phyloP scores from a whole-genome alignment of 148 eudicot species.

The Nyssa sinensis region DNA sequence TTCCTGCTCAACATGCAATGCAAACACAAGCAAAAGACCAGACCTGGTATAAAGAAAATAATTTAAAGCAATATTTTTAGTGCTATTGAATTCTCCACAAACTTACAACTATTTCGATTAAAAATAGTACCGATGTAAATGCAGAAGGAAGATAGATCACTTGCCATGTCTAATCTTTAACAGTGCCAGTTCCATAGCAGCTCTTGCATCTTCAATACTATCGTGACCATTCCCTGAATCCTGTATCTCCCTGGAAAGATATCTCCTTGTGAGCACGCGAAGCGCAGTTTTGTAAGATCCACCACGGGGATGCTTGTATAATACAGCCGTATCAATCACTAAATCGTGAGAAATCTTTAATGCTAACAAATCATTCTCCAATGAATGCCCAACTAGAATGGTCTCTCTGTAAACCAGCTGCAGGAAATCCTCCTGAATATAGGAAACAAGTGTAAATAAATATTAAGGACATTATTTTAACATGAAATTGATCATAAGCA shows the following conservation, averaged over 20 bases:
- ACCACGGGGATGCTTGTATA: slow-evolving; percentile 89
- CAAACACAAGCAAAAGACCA: neutral
- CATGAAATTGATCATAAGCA: neutral
- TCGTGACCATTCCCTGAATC: slow-evolving; percentile 90
- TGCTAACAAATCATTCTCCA: slow-evolving; percentile 91
- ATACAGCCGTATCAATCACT: slow-evolving; percentile 84
- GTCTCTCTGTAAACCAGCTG: slow-evolving; percentile 76
- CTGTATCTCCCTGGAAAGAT: slow-evolving; percentile 83
- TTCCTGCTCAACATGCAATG: too few relatives aligned
- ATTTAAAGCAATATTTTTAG: neutral
- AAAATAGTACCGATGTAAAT: neutral
- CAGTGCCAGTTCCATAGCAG: slow-evolving; percentile 82
- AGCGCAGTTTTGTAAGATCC: slow-evolving; percentile 83
- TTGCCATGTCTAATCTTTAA: slow-evolving; percentile 77
- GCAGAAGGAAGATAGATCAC: slow-evolving; percentile 20
- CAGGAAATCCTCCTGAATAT: slow-evolving; percentile 75
- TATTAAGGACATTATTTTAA: too few relatives aligned
- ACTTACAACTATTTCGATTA: neutral
- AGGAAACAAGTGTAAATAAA: slow-evolving; percentile 16
- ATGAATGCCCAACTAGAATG: slow-evolving; percentile 86
- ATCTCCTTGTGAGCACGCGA: slow-evolving; percentile 72
- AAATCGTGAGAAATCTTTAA: slow-evolving; percentile 69
- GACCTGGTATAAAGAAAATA: neutral
- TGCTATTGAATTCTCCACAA: slow-evolving; percentile 2
- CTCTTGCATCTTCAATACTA: slow-evolving; percentile 92